phyloP scores from a whole-genome alignment of 345 rosid species.

The Sonneratia alba region DNA sequence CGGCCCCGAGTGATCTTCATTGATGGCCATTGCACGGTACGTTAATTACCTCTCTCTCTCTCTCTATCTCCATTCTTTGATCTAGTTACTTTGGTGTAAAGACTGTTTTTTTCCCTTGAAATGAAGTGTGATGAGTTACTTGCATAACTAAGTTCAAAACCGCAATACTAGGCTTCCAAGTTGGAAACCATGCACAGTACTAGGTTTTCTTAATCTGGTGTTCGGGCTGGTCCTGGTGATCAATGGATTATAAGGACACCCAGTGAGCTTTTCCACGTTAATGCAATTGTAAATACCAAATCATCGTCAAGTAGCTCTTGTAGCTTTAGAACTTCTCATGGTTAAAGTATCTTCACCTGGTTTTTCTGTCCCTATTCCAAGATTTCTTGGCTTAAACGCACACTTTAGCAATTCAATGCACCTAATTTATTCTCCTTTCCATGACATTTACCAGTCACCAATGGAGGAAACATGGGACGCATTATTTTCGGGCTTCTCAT shows the following conservation, averaged over 20 bases:
- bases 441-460: constrained; percentile 39
- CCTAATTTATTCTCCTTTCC: neutral
- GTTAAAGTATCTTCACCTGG: neutral
- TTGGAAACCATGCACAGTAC: neutral
- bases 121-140: neutral
- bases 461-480: constrained; percentile 90
- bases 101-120: neutral
- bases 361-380: neutral
- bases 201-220: neutral
- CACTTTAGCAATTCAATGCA: neutral
- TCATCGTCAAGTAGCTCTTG: neutral
- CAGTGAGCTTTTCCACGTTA: neutral
- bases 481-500: constrained; percentile 63
- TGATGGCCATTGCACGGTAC: constrained; percentile 80
- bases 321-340: neutral
- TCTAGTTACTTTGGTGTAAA: neutral
- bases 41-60: constrained; percentile 7
- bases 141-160: neutral
- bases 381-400: neutral
- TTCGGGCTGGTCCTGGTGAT: neutral
- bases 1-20: constrained; percentile 77
- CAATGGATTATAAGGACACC: neutral
- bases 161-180: neutral
- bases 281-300: neutral
- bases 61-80: neutral